These are phyloP conservation scores for Tieghemostelium lacteum DNA, from an alignment of 78 protist genomes.

Conservation along the genomic window DNA sequence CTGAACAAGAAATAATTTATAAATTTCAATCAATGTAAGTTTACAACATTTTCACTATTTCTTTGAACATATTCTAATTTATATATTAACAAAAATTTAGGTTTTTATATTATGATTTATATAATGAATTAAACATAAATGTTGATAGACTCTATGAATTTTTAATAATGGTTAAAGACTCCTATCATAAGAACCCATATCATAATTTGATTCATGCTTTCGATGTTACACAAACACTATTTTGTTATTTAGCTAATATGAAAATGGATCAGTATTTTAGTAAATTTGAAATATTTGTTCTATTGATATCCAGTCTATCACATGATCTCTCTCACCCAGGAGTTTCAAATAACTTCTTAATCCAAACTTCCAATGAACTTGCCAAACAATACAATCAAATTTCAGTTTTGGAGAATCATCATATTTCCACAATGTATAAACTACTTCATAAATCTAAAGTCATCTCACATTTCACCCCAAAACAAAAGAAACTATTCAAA, in stretches of 20 bases:
- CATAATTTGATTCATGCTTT: conserved; percentile 89
- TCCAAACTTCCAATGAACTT: conserved; percentile 11
- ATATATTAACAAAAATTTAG: not conserved
- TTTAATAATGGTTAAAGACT: not conserved
- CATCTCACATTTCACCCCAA: not conserved
- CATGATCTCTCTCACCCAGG: conserved; percentile 90
- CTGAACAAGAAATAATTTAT: not conserved
- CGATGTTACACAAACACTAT: conserved; percentile 72
- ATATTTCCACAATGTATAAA: conserved; percentile 2
- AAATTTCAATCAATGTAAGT: not conserved
- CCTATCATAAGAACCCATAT: conserved; percentile 68
- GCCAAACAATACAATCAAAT: conserved; percentile 79
- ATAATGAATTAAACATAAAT: not conserved
- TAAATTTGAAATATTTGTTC: conserved; percentile 57
- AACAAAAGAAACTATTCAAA: not conserved
- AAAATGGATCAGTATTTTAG: conserved; percentile 2
- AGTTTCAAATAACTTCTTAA: conserved; percentile 58
- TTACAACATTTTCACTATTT: not conserved
- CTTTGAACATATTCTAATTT: not conserved
- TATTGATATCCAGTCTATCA: conserved; percentile 52
- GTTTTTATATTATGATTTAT: not conserved
- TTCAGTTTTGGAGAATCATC: conserved; percentile 85
- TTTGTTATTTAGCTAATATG: not conserved
- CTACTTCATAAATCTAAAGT: not conserved
- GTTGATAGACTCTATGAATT: not conserved